Base-by-base conservation (phyloP, 108 stramenopile species). In the Stephanodiscus triporus region DNA sequence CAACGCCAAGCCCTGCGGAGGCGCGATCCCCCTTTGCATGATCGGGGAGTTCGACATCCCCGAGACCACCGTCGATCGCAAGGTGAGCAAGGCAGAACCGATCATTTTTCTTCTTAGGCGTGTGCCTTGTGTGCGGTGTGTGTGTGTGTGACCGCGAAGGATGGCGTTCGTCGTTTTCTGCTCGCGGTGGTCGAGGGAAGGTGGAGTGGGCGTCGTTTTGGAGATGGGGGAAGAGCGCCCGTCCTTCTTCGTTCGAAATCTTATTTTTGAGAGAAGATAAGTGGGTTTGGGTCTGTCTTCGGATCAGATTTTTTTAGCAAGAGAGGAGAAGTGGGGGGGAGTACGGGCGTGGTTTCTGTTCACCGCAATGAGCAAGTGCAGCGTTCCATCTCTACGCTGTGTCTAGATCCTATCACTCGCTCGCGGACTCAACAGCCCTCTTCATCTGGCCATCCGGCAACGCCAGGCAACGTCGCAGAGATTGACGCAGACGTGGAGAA, bases 1-100 rank as follows among this genome's bases (percentile, higher is more conserved):
- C 88, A 98, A 98, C 86, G 98, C 97, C 82, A 98, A 98, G 95
- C 98, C 98, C 24, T 98, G 98, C 72, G 98, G 98, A 40, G 98
- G 98, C 34, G 98, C 98, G 67, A 98, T 98, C 68, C 98, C 98
- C 48, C 94, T 98, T 38, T 98, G 98, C 86, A 98, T 98, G 98
- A 86, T 98, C 77, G 97, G 96, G 9, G 98, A 98, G 81, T 98
- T 98, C 88, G 89, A 97, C 80, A 88, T 98, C 63, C 98, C 98
- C 38, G 89, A 91, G 63, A 82, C 79, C 32, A 94, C 97, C 72
- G 96, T 98, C 64, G 98, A 98, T 85, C 93, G 98, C 65, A 98
- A 98, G 95, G 92, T 93, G 85, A 30, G 92, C 71, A 22, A 34
- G 72, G n/a, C n/a, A n/a, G n/a, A n/a, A n/a, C 10, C 7, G 40